These are phyloP conservation scores for Penicillium janthinellum DNA, from an alignment of 2,329 filamentous ascomycete genomes.

Conservation along the genomic window DNA sequence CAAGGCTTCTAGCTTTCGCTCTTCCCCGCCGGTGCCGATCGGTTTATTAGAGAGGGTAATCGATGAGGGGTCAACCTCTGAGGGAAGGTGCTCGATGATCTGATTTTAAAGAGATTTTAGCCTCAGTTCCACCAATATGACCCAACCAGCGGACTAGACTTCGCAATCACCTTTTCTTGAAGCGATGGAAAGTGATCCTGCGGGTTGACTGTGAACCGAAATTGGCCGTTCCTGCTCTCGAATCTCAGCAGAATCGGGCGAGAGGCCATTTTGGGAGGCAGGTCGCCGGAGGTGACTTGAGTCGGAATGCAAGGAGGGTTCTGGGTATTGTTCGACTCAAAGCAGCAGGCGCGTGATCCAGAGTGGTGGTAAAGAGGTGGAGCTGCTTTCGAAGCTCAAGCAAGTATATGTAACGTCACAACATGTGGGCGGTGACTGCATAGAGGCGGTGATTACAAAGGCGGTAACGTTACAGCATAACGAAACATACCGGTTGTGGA, in stretches of 20 bases:
- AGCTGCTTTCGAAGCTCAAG: slow-evolving; percentile 20
- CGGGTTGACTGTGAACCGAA: slow-evolving; percentile 77
- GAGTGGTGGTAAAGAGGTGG: slow-evolving; percentile 5
- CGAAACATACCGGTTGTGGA: background rate
- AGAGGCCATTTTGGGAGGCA: slow-evolving; percentile 37
- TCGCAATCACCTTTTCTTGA: slow-evolving; percentile 45
- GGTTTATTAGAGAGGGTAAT: slow-evolving; percentile 63
- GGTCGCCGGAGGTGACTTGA: background rate
- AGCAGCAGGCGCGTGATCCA: slow-evolving; percentile 3
- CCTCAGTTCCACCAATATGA: background rate
- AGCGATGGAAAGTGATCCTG: slow-evolving; percentile 69
- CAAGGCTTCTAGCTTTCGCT: slow-evolving; percentile 55
- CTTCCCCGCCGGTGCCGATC: slow-evolving; percentile 57
- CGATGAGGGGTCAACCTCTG: slow-evolving; percentile 56
- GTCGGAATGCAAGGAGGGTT: background rate
- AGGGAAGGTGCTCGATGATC: slow-evolving; percentile 63
- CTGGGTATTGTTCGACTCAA: background rate
- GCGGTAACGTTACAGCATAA: slow-evolving; percentile 17
- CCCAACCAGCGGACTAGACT: background rate
- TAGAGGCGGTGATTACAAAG: background rate
- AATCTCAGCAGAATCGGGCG: slow-evolving; percentile 78
- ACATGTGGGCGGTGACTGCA: slow-evolving; percentile 21
- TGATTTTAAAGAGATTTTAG: slow-evolving; percentile 26
- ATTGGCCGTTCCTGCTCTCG: slow-evolving; percentile 89
- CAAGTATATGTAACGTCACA: slow-evolving; percentile 24